A percentile compares a stretch with the other conserved stretches of the same genome.
These are phyloP conservation scores for Populus hybrid DNA, from an alignment of 441 rosid species.

Conservation along the genomic window DNA sequence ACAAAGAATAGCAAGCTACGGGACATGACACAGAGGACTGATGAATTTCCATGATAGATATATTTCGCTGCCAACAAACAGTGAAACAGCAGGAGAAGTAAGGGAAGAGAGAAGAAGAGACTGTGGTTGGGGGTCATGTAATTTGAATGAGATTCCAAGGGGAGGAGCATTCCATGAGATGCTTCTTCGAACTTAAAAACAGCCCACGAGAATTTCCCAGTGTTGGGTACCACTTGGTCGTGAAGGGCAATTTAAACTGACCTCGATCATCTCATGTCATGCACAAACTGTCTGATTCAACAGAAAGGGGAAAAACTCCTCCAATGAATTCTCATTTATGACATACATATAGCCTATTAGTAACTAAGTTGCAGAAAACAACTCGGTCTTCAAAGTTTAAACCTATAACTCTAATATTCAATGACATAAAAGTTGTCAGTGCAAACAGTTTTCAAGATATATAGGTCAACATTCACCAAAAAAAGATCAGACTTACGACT, in stretches of 20 bases:
- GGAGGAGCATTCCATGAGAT: not conserved
- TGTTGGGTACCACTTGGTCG: not conserved
- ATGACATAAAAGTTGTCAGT: not conserved
- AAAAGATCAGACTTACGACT: constrained; percentile 45
- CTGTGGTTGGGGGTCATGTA: not conserved
- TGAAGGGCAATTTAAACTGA: not conserved
- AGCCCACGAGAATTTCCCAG: not conserved
- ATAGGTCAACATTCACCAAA: not conserved
- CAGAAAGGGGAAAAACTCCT: not conserved
- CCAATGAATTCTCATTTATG: not conserved
- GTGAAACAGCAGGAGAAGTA: not conserved
- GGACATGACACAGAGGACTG: not conserved
- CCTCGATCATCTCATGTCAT: not conserved
- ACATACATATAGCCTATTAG: not conserved
- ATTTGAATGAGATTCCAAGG: not conserved
- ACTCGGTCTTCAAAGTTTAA: not conserved
- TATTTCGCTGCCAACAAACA: not conserved
- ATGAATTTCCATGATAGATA: not conserved
- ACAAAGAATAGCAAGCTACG: not conserved
- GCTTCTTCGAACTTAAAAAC: not conserved
- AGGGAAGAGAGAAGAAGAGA: not conserved
- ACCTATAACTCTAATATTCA: not conserved
- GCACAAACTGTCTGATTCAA: not conserved
- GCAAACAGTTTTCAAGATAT: not conserved
- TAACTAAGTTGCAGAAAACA: too few species aligned